Evolutionary conservation across 768 basidiomycete genomes (phyloP).

Genomic region (Lentinula guzmanii): DNA sequence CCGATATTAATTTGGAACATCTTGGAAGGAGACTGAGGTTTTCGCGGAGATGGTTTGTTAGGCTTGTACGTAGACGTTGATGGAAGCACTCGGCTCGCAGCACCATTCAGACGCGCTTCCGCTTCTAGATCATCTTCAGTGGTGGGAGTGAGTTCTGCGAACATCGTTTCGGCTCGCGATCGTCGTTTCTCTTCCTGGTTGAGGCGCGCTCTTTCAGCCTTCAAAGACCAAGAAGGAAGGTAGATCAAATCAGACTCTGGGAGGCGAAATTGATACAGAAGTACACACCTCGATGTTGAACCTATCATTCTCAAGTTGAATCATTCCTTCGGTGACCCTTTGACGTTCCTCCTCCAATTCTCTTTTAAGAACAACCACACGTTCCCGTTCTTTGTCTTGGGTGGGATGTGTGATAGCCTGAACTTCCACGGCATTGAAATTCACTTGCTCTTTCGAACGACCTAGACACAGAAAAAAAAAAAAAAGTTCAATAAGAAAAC

Average conservation of each 20-base stretch:
- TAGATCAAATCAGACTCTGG: not conserved
- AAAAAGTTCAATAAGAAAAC: not conserved
- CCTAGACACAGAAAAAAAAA: slow-evolving; percentile 27
- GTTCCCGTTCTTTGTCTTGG: slow-evolving; percentile 51
- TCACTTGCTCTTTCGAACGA: slow-evolving; percentile 39
- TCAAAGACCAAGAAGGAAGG: not conserved
- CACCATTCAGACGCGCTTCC: slow-evolving; percentile 5
- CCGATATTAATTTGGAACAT: slow-evolving; percentile 30
- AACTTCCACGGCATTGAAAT: slow-evolving; percentile 34
- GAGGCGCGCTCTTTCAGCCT: slow-evolving; percentile 60
- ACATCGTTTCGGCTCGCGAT: slow-evolving; percentile 65
- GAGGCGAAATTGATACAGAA: not conserved
- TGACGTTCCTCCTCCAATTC: slow-evolving; percentile 63
- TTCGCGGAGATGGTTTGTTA: slow-evolving; percentile 36
- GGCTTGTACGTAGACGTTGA: slow-evolving; percentile 32
- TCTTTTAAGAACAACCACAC: slow-evolving; percentile 42
- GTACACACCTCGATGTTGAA: slow-evolving; percentile 55
- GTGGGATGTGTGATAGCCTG: slow-evolving; percentile 45
- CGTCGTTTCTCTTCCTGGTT: slow-evolving; percentile 62
- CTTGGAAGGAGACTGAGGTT: slow-evolving; percentile 16
- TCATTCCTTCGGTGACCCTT: slow-evolving; percentile 58
- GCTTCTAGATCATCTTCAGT: slow-evolving; percentile 23
- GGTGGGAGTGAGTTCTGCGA: slow-evolving; percentile 49
- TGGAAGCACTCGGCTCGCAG: slow-evolving; percentile 26
- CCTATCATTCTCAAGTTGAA: slow-evolving; percentile 60